phyloP scores from a whole-genome alignment of 208 protist species.

The Balamuthia mandrillaris region DNA sequence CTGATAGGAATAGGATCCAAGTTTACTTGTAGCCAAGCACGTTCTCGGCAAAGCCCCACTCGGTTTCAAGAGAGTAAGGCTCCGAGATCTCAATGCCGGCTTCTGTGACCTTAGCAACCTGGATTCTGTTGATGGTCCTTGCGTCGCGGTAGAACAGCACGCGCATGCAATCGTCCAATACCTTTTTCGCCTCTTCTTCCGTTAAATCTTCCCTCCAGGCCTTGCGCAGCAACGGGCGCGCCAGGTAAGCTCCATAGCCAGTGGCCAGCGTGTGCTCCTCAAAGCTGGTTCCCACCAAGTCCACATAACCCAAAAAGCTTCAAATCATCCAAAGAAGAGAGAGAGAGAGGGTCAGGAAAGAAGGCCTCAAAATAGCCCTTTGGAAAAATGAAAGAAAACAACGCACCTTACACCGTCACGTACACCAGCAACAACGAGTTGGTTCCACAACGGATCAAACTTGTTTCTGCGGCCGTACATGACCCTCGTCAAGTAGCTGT shows the following conservation, averaged over 20 bases:
- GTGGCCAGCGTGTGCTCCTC: slow-evolving; percentile 86
- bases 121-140: slow-evolving; percentile 88
- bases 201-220: slow-evolving; percentile 73
- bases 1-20: no score
- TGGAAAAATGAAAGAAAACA: neutral
- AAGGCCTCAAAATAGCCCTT: neutral
- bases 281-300: slow-evolving; percentile 90
- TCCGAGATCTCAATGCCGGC: slow-evolving; percentile 78
- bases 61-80: slow-evolving; percentile 86
- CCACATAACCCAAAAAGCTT: slow-evolving; percentile 87
- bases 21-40: slow-evolving; percentile 2
- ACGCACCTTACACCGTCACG: slow-evolving; percentile 73
- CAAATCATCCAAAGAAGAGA: neutral
- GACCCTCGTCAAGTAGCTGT: slow-evolving; percentile 84
- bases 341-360: neutral
- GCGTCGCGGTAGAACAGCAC: slow-evolving; percentile 95
- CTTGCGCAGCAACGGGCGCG: slow-evolving; percentile 88
- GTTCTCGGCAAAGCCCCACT: slow-evolving; percentile 76
- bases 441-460: slow-evolving; percentile 92
- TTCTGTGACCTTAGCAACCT: slow-evolving; percentile 55
- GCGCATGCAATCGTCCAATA: slow-evolving; percentile 86
- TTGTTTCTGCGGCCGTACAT: slow-evolving; percentile 90
- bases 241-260: slow-evolving; percentile 92
- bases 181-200: slow-evolving; percentile 78
- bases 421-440: slow-evolving; percentile 88